Conservation (phyloP, 2,329 filamentous ascomycete species). For the Cryoendolithus antarcticus region DNA sequence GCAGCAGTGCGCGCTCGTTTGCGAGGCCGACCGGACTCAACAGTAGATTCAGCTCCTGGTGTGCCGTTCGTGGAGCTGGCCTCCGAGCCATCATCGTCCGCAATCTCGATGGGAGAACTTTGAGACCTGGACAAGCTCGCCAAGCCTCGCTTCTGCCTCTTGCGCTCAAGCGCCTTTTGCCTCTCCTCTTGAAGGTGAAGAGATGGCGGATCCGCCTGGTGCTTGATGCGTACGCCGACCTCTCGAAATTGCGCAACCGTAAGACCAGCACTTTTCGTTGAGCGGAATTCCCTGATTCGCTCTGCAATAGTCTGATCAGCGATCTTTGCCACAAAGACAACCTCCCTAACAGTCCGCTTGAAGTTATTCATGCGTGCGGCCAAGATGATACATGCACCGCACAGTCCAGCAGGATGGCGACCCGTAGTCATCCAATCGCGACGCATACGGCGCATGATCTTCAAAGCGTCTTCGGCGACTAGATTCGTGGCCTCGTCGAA, state of each 20-base stretch:
- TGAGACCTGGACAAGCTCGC: too few species aligned
- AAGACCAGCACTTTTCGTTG: conserved; percentile 70
- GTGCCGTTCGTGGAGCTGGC: conserved; percentile 3
- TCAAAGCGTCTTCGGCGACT: conserved; percentile 77
- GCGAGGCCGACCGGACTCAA: conserved; percentile 4
- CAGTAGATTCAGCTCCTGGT: conserved; percentile 1
- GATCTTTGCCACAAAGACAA: conserved; percentile 97
- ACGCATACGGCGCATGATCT: conserved; percentile 84
- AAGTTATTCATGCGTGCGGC: conserved; percentile 98
- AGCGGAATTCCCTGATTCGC: conserved; percentile 81
- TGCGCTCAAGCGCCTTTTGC: conserved; percentile 22
- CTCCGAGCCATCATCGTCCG: conserved; percentile 9
- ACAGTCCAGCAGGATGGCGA: conserved; percentile 83
- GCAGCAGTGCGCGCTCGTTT: conserved; percentile 1
- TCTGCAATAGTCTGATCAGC: conserved; percentile 87
- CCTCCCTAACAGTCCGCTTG: conserved; percentile 77
- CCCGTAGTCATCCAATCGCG: conserved; percentile 96
- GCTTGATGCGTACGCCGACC: conserved; percentile 54
- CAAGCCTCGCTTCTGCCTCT: conserved; percentile 15
- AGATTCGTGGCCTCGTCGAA: conserved; percentile 71
- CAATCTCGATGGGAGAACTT: background rate
- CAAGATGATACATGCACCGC: conserved; percentile 85
- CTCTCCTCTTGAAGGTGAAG: conserved; percentile 55
- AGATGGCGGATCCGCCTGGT: conserved; percentile 68
- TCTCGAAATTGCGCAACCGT: conserved; percentile 78